A percentile compares a stretch with the other conserved stretches of the same genome.
Conservation (phyloP, 352 stramenopile species). For the Pythium phragmiticola region DNA sequence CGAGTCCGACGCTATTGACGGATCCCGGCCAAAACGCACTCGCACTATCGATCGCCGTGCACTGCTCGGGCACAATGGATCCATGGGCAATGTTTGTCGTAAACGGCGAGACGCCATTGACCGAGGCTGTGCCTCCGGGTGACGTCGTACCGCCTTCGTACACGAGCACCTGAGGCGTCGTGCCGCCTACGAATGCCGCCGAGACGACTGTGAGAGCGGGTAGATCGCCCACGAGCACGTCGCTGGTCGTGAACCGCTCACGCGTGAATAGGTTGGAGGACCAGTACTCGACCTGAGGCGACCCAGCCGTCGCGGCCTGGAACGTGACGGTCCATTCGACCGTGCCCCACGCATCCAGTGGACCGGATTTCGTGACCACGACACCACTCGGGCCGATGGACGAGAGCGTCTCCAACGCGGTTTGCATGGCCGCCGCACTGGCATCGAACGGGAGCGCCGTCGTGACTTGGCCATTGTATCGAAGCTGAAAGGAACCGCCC, state of each 20-base stretch:
- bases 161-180: constrained; percentile 31
- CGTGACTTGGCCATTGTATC: constrained; percentile 67
- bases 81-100: constrained; percentile 55
- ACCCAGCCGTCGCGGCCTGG: constrained; percentile 38
- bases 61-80: constrained; percentile 53
- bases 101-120: constrained; percentile 60
- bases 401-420: constrained; percentile 61
- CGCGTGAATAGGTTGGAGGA: constrained; percentile 55
- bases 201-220: constrained; percentile 29
- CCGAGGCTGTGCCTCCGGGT: constrained; percentile 23
- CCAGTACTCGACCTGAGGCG: constrained; percentile 64
- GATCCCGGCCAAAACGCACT: constrained; percentile 62
- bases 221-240: constrained; percentile 55
- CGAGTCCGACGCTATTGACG: constrained; percentile 49
- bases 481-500: constrained; percentile 50
- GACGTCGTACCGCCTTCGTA: constrained; percentile 40
- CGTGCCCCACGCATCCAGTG: constrained; percentile 28
- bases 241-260: constrained; percentile 42
- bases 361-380: constrained; percentile 33
- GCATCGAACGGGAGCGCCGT: constrained; percentile 66
- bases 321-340: constrained; percentile 70
- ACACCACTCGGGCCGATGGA: constrained; percentile 47
- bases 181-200: constrained; percentile 36
- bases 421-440: constrained; percentile 39
- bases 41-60: constrained; percentile 59